These are phyloP conservation scores for Polyporus tsugae DNA, from an alignment of 1,284 basidiomycete species.

Conservation along the genomic window DNA sequence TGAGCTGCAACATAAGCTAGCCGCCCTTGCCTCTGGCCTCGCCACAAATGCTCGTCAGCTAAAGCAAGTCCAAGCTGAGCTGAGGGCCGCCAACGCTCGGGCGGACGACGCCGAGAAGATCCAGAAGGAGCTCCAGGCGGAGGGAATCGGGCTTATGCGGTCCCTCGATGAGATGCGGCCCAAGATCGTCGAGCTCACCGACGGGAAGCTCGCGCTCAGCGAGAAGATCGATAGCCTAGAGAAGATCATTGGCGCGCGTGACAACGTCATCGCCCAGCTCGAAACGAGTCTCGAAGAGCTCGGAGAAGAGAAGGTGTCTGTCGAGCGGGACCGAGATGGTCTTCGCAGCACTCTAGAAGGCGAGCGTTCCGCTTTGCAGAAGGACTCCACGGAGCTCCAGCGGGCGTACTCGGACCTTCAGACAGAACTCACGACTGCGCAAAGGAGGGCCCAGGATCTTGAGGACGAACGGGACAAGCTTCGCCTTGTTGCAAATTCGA, in stretches of 20 bases:
- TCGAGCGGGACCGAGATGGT: constrained; percentile 53
- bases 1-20: constrained; percentile 65
- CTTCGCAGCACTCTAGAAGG: constrained; percentile 54
- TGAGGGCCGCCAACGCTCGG: constrained; percentile 65
- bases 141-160: constrained; percentile 76
- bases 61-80: constrained; percentile 66
- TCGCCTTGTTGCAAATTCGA: constrained; percentile 60
- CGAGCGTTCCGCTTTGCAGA: constrained; percentile 56
- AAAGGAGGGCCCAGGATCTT: constrained; percentile 58
- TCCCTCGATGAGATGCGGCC: constrained; percentile 87
- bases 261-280: constrained; percentile 65
- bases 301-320: constrained; percentile 56
- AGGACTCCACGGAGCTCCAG: constrained; percentile 64
- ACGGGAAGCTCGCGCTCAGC: constrained; percentile 69
- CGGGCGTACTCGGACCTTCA: constrained; percentile 69
- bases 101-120: constrained; percentile 77
- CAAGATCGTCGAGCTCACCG: constrained; percentile 81
- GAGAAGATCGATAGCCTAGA: constrained; percentile 68
- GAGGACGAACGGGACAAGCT: constrained; percentile 66
- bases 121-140: constrained; percentile 74
- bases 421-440: constrained; percentile 62
- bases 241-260: constrained; percentile 60
- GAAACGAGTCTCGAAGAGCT: constrained; percentile 64
- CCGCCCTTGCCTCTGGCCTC: constrained; percentile 61
- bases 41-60: constrained; percentile 61